Percentiles rank a stretch among this genome's conserved stretches.
Evolutionary conservation across 1,139 yeast genomes (phyloP).

Genomic region (Diutina neorugosa): DNA sequence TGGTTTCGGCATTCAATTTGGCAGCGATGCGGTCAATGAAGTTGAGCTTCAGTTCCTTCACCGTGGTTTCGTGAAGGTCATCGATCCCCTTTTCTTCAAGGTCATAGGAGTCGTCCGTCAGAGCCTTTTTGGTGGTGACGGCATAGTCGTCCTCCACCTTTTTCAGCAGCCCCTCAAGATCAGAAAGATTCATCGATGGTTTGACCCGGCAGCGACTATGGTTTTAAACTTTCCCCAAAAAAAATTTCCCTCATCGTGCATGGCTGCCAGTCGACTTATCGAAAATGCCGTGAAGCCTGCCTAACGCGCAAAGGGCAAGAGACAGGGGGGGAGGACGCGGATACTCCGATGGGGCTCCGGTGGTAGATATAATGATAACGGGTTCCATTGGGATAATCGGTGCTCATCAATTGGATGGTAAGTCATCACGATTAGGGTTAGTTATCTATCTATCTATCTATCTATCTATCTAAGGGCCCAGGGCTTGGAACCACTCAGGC

Average conservation of each 20-base stretch:
- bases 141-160: not conserved
- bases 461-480: not conserved
- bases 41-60: constrained; percentile 2
- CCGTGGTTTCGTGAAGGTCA: not conserved
- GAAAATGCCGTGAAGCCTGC: not conserved
- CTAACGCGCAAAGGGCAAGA: not conserved
- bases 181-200: not conserved
- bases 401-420: too few relatives aligned
- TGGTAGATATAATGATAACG: too few relatives aligned
- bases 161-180: not conserved
- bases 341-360: not conserved
- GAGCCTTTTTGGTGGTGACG: not conserved
- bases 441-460: too few relatives aligned
- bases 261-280: not conserved
- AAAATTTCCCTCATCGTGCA: constrained; percentile 4
- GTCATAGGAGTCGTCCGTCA: not conserved
- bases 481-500: not conserved
- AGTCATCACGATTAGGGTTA: too few relatives aligned
- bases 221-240: not conserved
- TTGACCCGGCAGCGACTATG: not conserved
- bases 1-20: constrained; percentile 42
- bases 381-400: too few relatives aligned
- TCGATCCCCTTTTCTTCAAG: not conserved
- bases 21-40: constrained; percentile 14
- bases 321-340: not conserved